These are phyloP conservation scores for Sclerotinia nivalis DNA, from an alignment of 2,329 filamentous ascomycete species.

Conservation along the genomic window DNA sequence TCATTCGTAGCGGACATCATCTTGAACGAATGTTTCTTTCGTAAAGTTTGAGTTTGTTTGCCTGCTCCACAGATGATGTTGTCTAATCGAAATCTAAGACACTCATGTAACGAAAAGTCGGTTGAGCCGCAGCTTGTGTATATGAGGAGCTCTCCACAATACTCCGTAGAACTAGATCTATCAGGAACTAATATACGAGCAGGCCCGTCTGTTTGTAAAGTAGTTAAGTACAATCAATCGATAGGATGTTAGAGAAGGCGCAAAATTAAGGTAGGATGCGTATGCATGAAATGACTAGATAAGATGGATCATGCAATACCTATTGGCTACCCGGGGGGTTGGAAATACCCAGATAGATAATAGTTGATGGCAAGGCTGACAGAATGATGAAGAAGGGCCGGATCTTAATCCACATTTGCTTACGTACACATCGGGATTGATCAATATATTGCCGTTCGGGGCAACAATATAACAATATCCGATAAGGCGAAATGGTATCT, in stretches of 20 bases:
- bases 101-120: slow-evolving; percentile 1
- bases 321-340: not conserved
- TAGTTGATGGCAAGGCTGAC: not conserved
- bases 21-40: slow-evolving; percentile 29
- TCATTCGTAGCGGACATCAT: slow-evolving; percentile 71
- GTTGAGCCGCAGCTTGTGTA: slow-evolving; percentile 11
- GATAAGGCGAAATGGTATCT: not conserved
- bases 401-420: not conserved
- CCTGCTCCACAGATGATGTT: slow-evolving; percentile 1
- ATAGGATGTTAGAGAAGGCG: not conserved
- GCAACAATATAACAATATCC: not conserved
- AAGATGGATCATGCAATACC: not conserved
- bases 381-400: not conserved
- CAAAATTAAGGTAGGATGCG: slow-evolving; percentile 2
- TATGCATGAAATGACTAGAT: not conserved
- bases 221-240: not conserved
- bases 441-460: not conserved
- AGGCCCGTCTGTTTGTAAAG: not conserved
- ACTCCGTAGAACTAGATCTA: not conserved
- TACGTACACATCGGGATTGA: not conserved
- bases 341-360: not conserved
- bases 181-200: not conserved
- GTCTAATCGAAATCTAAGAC: slow-evolving; percentile 14
- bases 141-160: slow-evolving; percentile 9
- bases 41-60: not conserved